Evolutionary conservation across 352 stramenopile species (phyloP).

Genomic region (Pythium periplocum): DNA sequence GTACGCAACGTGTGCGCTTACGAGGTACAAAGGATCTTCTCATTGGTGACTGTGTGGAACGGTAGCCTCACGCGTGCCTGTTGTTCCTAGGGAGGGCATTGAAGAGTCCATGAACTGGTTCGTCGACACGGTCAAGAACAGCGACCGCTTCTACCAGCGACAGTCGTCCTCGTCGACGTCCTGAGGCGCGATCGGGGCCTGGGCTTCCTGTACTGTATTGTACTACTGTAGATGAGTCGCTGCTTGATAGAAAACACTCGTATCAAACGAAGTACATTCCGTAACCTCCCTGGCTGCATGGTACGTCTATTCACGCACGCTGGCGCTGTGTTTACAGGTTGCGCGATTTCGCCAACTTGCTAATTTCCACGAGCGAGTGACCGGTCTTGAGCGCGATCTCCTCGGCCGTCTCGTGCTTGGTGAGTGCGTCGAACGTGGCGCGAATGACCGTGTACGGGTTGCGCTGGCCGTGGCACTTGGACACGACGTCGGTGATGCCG

Average conservation of each 20-base stretch:
- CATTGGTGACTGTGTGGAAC: not conserved
- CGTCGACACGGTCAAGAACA: conserved; percentile 62
- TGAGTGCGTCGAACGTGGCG: conserved; percentile 92
- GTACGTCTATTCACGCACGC: conserved; percentile 17
- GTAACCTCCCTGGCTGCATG: conserved; percentile 5
- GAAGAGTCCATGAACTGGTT: conserved; percentile 70
- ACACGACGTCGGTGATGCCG: conserved; percentile 91
- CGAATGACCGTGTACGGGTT: conserved; percentile 94
- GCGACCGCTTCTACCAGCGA: conserved; percentile 49
- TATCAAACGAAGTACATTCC: conserved; percentile 1
- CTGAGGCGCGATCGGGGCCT: no score
- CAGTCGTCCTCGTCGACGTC: not conserved
- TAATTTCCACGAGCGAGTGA: conserved; percentile 78
- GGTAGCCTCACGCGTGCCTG: no score
- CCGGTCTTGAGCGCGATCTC: conserved; percentile 92
- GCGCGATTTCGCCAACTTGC: conserved; percentile 61
- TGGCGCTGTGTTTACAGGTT: conserved; percentile 24
- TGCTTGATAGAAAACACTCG: no score
- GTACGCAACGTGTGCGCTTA: conserved; percentile 59
- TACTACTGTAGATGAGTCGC: no score
- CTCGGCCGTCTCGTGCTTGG: conserved; percentile 92
- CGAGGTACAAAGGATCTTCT: conserved; percentile 20
- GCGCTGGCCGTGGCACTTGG: conserved; percentile 91
- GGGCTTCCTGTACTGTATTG: no score
- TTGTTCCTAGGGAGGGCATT: conserved; percentile 42